Conservation (phyloP, 1,284 basidiomycete species). For the Cryptococcus sp. region DNA sequence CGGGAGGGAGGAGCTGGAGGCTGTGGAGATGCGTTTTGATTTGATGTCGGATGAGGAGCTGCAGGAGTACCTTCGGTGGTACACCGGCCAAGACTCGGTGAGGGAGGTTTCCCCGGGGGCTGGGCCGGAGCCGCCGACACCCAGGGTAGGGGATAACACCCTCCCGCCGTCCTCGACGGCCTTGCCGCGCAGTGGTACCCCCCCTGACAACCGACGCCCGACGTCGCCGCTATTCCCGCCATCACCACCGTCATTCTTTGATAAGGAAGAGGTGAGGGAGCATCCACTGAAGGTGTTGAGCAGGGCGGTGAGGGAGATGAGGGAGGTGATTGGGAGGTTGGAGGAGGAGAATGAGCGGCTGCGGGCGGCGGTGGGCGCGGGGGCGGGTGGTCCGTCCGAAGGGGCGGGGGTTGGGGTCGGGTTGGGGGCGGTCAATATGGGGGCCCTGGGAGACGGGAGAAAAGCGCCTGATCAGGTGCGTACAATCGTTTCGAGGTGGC, state of each 20-base stretch:
- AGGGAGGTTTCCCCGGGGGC: not conserved
- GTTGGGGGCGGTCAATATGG: not conserved
- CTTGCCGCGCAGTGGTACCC: too few relatives aligned
- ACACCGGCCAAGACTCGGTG: not conserved
- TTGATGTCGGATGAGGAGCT: constrained; percentile 39
- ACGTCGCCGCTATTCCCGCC: constrained; percentile 38
- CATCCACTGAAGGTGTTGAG: constrained; percentile 39
- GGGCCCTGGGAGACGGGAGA: not conserved
- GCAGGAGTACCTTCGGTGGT: constrained; percentile 12
- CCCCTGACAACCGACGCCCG: too few relatives aligned
- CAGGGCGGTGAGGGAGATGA: constrained; percentile 37
- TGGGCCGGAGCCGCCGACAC: not conserved
- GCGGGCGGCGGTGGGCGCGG: constrained; percentile 3
- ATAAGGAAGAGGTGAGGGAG: constrained; percentile 7
- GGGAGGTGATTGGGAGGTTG: constrained; percentile 29
- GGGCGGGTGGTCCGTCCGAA: not conserved
- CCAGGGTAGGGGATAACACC: not conserved
- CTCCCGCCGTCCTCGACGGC: not conserved
- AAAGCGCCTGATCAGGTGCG: constrained; percentile 27
- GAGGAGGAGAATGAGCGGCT: constrained; percentile 37
- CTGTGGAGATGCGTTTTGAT: constrained; percentile 39
- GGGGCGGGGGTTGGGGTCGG: not conserved
- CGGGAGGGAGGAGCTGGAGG: constrained; percentile 30
- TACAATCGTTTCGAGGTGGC: not conserved
- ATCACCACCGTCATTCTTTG: constrained; percentile 28